Conservation (phyloP, 345 rosid genomes). For the Atalantia buxifolia region DNA sequence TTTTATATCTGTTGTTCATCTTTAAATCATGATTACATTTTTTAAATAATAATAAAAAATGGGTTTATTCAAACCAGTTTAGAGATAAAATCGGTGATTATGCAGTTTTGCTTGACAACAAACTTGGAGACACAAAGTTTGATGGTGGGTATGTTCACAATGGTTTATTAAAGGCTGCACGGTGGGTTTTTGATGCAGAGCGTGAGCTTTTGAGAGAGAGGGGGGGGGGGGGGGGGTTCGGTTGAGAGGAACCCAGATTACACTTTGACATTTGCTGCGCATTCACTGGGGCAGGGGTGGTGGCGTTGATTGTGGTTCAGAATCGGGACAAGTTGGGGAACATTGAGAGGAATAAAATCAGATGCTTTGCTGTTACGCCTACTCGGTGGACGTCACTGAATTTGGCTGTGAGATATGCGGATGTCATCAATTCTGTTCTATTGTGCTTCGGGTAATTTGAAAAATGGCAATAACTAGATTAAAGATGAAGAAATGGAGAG, state of each 20-base stretch:
- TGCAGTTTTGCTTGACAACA: too few species aligned
- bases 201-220: constrained; percentile 42
- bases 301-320: constrained; percentile 52
- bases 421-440: constrained; percentile 51
- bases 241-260: constrained; percentile 56
- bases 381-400: constrained; percentile 82
- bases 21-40: too few species aligned
- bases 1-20: too few species aligned
- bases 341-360: constrained; percentile 59
- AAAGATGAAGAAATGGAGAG: too few species aligned
- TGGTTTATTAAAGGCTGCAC: too few species aligned
- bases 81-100: too few species aligned
- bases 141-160: too few species aligned
- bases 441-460: constrained; percentile 70
- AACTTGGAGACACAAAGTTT: too few species aligned
- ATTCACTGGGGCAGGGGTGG: constrained; percentile 85
- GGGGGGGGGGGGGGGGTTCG: too few species aligned
- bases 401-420: constrained; percentile 86
- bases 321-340: constrained; percentile 28
- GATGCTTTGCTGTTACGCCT: constrained; percentile 90
- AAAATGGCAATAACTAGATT: too few species aligned
- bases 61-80: too few species aligned
- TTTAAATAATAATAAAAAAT: too few species aligned
- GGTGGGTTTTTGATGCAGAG: constrained; percentile 21
- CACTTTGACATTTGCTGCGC: constrained; percentile 79